Base-by-base conservation (phyloP, 495 filamentous ascomycete genomes). In the Penicillium psychrofluorescens region DNA sequence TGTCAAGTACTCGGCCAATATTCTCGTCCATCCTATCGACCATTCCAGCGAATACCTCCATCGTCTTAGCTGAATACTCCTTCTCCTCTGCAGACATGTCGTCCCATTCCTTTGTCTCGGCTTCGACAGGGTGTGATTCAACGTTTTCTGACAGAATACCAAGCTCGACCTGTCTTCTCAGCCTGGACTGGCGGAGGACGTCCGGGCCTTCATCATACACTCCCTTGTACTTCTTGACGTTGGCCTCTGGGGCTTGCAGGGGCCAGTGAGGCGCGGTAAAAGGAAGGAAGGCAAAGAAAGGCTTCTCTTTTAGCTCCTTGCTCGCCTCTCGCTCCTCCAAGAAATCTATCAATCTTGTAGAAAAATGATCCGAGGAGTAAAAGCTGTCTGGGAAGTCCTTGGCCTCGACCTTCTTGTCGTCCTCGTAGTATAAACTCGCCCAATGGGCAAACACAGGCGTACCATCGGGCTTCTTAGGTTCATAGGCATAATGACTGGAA, bases 241-340 rank as follows among this genome's bases (percentile, higher is more conserved):
- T 64, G 32, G 76, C 69, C 29, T 64, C 58, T 2, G 76, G 75
- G 0, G 74, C 76, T 41, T 82, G 77, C 9, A 81, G 63, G 5
- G 77, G 78, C 77, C 79, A 81, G 48, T 83, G 78, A 13, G 79
- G 78, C 0, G 78, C 79, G n/a, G 75, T 74, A 46, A 79, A 81
- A 9, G 77, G 72, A 1, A 79, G 60, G 49, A 79, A 80, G 9
- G 67, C 78, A 55, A 81, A 81, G 70, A 83, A 81, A 2, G 78
- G 79, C 34, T 68, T 68, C 61, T 27, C 74, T 62, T 4, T 63
- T 59, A 22, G 54, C 54, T 54, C 54, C 8, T 71, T 63, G 32
- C 64, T 60, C 11, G 64, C 59, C 30, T 71, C 71, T 58, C 79
- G 71, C 38, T 79, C 75, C 29, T 64, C 51, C 5, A 80, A 56